Conservation (phyloP, 2,329 filamentous ascomycete genomes). For the Aspergillus piperis region DNA sequence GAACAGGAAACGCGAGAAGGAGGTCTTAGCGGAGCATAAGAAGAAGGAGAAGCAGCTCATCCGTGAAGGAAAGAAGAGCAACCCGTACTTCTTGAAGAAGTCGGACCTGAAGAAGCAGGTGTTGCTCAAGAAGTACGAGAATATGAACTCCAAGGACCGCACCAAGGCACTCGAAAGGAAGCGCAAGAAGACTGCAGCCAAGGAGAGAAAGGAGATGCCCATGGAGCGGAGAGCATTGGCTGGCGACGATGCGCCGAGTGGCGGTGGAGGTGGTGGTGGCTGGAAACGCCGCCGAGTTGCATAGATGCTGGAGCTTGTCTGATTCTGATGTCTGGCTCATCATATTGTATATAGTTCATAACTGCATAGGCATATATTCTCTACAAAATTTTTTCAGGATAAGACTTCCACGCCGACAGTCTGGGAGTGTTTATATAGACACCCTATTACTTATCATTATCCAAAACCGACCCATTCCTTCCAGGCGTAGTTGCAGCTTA, state of each 20-base stretch:
- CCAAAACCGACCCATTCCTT: constrained; percentile 12
- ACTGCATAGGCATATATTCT: not conserved
- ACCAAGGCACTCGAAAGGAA: constrained; percentile 82
- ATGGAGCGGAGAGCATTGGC: constrained; percentile 51
- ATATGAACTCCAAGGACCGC: constrained; percentile 81
- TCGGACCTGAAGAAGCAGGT: constrained; percentile 86
- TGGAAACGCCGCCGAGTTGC: constrained; percentile 31
- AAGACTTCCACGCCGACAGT: not conserved
- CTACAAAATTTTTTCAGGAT: not conserved
- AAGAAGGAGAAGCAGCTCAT: constrained; percentile 81
- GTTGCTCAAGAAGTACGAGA: constrained; percentile 74
- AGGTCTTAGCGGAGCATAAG: constrained; percentile 73
- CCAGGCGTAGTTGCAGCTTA: constrained; percentile 7
- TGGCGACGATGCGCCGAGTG: constrained; percentile 19
- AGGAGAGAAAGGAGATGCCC: constrained; percentile 79
- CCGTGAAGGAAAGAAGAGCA: constrained; percentile 74
- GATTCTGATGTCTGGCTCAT: not conserved
- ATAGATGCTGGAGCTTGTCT: constrained; percentile 17
- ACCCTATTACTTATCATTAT: constrained; percentile 21
- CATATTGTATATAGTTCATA: constrained; percentile 2
- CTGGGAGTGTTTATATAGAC: constrained; percentile 2
- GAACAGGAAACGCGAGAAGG: constrained; percentile 68
- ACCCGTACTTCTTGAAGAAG: constrained; percentile 90
- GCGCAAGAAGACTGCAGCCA: constrained; percentile 83
- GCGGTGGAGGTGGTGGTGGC: constrained; percentile 23